phyloP scores from a whole-genome alignment of 2,329 filamentous ascomycete genomes.

The Rhexocercosporidium sp. region DNA sequence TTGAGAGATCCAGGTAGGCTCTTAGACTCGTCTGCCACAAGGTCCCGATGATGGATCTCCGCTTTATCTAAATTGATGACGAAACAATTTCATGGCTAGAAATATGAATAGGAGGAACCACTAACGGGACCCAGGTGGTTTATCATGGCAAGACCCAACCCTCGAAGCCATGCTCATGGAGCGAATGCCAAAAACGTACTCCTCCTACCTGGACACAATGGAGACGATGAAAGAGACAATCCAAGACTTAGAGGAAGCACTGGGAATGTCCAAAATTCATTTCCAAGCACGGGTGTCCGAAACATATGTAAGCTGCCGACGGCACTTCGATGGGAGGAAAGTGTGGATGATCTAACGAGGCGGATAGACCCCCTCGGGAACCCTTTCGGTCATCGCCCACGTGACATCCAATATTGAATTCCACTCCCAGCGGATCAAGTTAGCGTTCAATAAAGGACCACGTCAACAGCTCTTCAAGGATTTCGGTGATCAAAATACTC shows the following conservation, averaged over 20 bases:
- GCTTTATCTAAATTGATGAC: neutral
- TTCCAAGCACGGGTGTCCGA: constrained; percentile 21
- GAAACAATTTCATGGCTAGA: neutral
- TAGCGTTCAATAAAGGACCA: constrained; percentile 23
- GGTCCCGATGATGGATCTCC: neutral
- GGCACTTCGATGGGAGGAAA: neutral
- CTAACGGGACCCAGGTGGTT: constrained; percentile 14
- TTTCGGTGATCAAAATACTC: constrained; percentile 18
- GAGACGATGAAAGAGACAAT: constrained; percentile 23
- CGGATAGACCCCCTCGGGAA: neutral
- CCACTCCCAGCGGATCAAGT: constrained; percentile 23
- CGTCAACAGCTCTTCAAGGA: constrained; percentile 25
- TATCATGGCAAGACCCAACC: constrained; percentile 20
- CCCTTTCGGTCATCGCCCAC: neutral
- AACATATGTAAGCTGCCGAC: constrained; percentile 19
- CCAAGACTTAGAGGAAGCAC: constrained; percentile 17
- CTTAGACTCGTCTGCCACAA: neutral
- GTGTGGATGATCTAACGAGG: neutral
- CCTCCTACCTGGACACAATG: constrained; percentile 27
- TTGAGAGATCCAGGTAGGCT: constrained; percentile 17
- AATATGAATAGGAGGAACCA: neutral
- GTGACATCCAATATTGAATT: constrained; percentile 13
- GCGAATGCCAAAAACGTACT: constrained; percentile 28
- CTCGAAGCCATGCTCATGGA: constrained; percentile 20
- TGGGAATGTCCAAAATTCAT: constrained; percentile 25